phyloP scores from a whole-genome alignment of 2,329 filamentous ascomycete species.

The Elsinoe ampelina region DNA sequence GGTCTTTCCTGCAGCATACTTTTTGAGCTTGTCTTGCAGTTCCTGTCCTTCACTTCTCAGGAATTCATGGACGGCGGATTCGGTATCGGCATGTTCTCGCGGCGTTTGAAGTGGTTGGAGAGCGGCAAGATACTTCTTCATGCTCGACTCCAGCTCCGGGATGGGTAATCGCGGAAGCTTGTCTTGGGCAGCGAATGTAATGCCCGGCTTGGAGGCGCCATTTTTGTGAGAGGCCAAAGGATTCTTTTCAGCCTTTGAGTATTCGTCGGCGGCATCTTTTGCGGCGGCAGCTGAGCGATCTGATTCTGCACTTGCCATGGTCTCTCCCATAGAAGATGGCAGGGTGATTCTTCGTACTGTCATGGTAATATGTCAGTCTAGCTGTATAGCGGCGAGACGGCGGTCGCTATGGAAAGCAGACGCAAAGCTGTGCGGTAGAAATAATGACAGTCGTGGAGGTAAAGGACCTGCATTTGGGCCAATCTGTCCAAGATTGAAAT shows the following conservation, averaged over 20 bases:
- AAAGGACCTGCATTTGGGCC: constrained; percentile 57
- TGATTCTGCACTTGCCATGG: constrained; percentile 41
- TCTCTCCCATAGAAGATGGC: constrained; percentile 64
- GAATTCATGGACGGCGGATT: constrained; percentile 72
- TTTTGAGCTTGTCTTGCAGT: constrained; percentile 79
- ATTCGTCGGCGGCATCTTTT: constrained; percentile 45
- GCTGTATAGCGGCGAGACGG: constrained; percentile 65
- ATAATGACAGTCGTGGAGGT: constrained; percentile 79
- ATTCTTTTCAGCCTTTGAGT: constrained; percentile 37
- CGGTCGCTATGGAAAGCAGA: constrained; percentile 72
- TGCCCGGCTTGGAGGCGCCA: constrained; percentile 53
- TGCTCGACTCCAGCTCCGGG: constrained; percentile 71
- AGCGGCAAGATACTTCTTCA: constrained; percentile 68
- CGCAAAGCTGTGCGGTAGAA: constrained; percentile 86
- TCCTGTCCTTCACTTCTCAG: constrained; percentile 69
- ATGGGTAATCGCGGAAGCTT: constrained; percentile 86
- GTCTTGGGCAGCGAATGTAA: constrained; percentile 86
- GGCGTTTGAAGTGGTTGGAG: constrained; percentile 71
- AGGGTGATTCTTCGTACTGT: constrained; percentile 60
- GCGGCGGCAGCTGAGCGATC: constrained; percentile 41
- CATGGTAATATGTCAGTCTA: constrained; percentile 48
- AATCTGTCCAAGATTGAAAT: neutral
- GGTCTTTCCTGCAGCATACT: constrained; percentile 80
- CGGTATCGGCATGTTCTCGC: constrained; percentile 76
- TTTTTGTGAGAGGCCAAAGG: constrained; percentile 44